Percentiles rank a stretch among this genome's conserved stretches.
Evolutionary conservation across 140 eudicot species (phyloP).

Genomic region (Cichorium intybus): DNA sequence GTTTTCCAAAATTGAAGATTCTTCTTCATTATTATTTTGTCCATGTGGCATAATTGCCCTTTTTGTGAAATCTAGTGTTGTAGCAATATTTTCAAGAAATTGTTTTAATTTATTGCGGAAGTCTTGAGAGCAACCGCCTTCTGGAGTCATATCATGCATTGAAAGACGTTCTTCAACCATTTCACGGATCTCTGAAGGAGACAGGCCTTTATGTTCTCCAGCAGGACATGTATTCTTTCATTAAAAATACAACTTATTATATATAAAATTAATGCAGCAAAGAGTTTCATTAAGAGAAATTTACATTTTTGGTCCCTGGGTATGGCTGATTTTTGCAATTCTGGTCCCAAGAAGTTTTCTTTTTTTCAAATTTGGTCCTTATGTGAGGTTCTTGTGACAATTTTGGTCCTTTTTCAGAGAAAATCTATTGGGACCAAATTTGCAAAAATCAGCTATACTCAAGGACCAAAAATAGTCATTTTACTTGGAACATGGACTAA

Average conservation of each 20-base stretch:
- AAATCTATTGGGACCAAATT: no score
- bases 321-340: no score
- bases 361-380: no score
- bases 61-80: conserved; percentile 33
- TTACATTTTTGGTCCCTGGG: no score
- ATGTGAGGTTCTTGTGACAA: no score
- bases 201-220: conserved; percentile 43
- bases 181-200: conserved; percentile 51
- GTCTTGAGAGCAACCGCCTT: conserved; percentile 67
- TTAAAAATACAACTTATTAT: background rate
- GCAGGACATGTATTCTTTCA: conserved; percentile 92
- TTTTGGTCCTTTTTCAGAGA: no score
- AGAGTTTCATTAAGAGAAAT: no score
- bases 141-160: conserved; percentile 53
- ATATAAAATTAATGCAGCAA: no score
- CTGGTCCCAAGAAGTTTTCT: no score
- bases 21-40: conserved; percentile 25
- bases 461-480: no score
- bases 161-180: conserved; percentile 42
- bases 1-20: conserved; percentile 35
- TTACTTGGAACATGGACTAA: no score
- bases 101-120: conserved; percentile 43
- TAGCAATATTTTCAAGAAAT: conserved; percentile 39
- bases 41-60: conserved; percentile 37
- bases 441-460: no score